Evolutionary conservation across 441 rosid genomes (phyloP), one percentile per base, ranked within the genome.

Genomic region (Eruca vesicaria): DNA sequence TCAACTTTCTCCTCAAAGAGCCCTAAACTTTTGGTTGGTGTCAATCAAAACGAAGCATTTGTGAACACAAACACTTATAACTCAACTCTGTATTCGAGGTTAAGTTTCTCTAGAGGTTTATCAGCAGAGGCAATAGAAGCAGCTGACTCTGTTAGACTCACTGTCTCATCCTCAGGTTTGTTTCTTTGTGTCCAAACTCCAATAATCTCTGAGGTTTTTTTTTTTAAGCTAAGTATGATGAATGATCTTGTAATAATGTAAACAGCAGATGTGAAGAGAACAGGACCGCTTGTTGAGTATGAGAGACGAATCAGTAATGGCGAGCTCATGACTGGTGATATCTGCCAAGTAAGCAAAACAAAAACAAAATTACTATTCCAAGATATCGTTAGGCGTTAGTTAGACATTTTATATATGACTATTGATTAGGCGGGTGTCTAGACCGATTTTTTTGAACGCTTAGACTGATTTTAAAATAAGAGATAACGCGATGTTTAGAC

Each of bases 231-330:
- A 9, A 26, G 28, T 48, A 0, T 31, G 21, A 33, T 59, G 18
- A 3, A 16, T 71, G 59, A 8, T 50, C 16, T 60, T 62, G 73
- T 73, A 58, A 33, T 21, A 1, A 11, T 59, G 78, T 71, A 72
- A 31, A 59, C 64, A 71, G 78, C 85, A 91, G 98, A 89, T 72
- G 83, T 56, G 69, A 80, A 59, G 21, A 79, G 69, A 78, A 90
- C 76, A 33, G 99, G 99, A 45, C 99, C 99, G 0, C 86, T 89
- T 23, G 89, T 93, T 62, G 99, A 93, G 89, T 96, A 96, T 74
- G 89, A 89, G 62, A 85, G 92, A 79, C 82, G 96, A 81, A 91
- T 93, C 78, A 87, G 79, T 53, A 84, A 83, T 0, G 91, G 98
- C 61, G 98, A 93, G 16, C 98, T 96, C 55, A 63, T 88, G 81